These are phyloP conservation scores for Yamadazyma paraphyllophila DNA, from an alignment of 805 yeast species.

Conservation along the genomic window DNA sequence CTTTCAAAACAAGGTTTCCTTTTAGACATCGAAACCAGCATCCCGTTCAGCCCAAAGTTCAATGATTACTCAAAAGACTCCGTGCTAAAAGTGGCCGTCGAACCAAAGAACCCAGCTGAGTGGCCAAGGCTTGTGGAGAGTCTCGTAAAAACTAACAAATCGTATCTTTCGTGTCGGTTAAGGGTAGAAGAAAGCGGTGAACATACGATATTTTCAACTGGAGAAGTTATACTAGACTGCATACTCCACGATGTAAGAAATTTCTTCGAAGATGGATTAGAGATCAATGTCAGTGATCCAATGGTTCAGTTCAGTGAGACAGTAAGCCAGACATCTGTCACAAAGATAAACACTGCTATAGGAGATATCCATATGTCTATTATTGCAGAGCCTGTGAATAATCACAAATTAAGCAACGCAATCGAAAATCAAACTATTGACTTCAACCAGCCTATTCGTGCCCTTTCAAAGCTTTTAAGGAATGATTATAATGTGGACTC, in stretches of 20 bases:
- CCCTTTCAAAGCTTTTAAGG: conserved; percentile 54
- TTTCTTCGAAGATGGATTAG: conserved; percentile 56
- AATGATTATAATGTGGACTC: conserved; percentile 76
- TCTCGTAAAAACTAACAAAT: conserved; percentile 55
- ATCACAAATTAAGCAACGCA: conserved; percentile 47
- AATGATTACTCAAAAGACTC: conserved; percentile 35
- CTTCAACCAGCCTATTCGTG: conserved; percentile 34
- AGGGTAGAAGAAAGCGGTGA: conserved; percentile 89
- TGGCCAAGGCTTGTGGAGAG: conserved; percentile 72
- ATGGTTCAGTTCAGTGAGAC: conserved; percentile 79
- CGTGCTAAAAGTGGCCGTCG: conserved; percentile 77
- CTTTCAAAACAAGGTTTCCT: conserved; percentile 65
- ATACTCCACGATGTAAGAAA: conserved; percentile 71
- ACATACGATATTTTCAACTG: conserved; percentile 74
- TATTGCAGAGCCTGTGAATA: conserved; percentile 71
- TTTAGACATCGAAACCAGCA: conserved; percentile 14
- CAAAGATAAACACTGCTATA: conserved; percentile 60
- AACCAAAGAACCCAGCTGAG: conserved; percentile 77
- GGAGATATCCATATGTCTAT: conserved; percentile 59
- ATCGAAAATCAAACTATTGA: conserved; percentile 50
- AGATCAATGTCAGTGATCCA: conserved; percentile 83
- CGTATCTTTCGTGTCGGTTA: conserved; percentile 66
- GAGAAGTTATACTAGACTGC: conserved; percentile 86
- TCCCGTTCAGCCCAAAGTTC: background rate
- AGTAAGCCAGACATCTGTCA: conserved; percentile 59